These are phyloP conservation scores for Pelargonium australe DNA, from an alignment of 441 rosid genomes.

Conservation along the genomic window DNA sequence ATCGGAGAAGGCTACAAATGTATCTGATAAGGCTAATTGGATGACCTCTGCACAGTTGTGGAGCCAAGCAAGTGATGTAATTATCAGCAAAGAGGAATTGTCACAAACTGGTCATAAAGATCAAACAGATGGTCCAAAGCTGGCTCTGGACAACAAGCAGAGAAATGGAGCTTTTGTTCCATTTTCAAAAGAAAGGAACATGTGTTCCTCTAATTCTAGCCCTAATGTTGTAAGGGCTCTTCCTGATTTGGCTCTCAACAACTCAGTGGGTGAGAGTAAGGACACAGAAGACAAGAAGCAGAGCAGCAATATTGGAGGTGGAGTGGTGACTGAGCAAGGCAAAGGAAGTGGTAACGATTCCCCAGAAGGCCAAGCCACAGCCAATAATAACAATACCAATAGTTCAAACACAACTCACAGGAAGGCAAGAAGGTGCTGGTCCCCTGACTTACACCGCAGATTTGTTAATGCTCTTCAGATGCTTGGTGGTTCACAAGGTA, in stretches of 20 bases:
- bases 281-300: background rate
- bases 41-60: background rate
- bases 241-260: background rate
- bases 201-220: too few relatives aligned
- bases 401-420: background rate
- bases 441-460: background rate
- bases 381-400: background rate
- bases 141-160: too few relatives aligned
- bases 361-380: background rate
- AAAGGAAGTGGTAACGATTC: background rate
- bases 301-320: background rate
- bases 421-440: constrained; percentile 2
- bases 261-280: background rate
- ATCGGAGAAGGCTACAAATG: background rate
- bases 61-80: background rate
- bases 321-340: background rate
- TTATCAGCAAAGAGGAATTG: background rate
- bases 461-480: background rate
- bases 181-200: too few relatives aligned
- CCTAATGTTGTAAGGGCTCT: too few relatives aligned
- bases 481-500: constrained; percentile 1
- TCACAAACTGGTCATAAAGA: background rate
- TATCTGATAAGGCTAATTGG: background rate
- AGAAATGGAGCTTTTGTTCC: too few relatives aligned
- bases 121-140: too few relatives aligned